These are phyloP conservation scores for Penicillium cinerascens DNA, from an alignment of 495 filamentous ascomycete species.

Conservation along the genomic window DNA sequence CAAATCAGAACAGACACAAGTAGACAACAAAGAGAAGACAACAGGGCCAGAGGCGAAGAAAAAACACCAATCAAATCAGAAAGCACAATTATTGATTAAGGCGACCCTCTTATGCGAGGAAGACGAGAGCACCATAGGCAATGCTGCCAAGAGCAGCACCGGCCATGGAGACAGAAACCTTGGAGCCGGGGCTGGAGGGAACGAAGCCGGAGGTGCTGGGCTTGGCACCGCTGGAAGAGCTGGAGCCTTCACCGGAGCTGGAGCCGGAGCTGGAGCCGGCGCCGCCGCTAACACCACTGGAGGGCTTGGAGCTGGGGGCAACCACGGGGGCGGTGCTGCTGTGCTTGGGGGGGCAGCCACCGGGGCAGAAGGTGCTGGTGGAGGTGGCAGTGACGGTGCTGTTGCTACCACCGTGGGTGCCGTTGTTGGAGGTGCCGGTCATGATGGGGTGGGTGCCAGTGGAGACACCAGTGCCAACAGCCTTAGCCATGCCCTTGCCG, in stretches of 20 bases:
- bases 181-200: constrained; percentile 31
- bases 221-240: constrained; percentile 10
- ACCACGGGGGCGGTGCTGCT: not conserved
- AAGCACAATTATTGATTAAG: constrained; percentile 3
- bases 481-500: not conserved
- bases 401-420: constrained; percentile 2
- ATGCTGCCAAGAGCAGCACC: constrained; percentile 29
- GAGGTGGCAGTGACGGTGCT: constrained; percentile 3
- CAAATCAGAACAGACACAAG: not conserved
- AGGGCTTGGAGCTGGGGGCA: not conserved
- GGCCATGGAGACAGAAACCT: constrained; percentile 25
- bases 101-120: constrained; percentile 24
- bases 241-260: constrained; percentile 2
- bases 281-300: not conserved
- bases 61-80: constrained; percentile 13
- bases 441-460: constrained; percentile 3
- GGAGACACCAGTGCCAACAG: constrained; percentile 3
- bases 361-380: constrained; percentile 1
- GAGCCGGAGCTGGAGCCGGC: not conserved
- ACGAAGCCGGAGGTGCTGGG: constrained; percentile 24
- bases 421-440: constrained; percentile 15
- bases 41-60: not conserved
- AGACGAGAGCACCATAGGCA: constrained; percentile 25
- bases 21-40: not conserved
- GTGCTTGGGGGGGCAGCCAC: not conserved